A percentile compares a stretch with the other conserved stretches of the same genome.
These are phyloP conservation scores for Ambrosia hybrid DNA, from an alignment of 140 eudicot genomes.

Conservation along the genomic window DNA sequence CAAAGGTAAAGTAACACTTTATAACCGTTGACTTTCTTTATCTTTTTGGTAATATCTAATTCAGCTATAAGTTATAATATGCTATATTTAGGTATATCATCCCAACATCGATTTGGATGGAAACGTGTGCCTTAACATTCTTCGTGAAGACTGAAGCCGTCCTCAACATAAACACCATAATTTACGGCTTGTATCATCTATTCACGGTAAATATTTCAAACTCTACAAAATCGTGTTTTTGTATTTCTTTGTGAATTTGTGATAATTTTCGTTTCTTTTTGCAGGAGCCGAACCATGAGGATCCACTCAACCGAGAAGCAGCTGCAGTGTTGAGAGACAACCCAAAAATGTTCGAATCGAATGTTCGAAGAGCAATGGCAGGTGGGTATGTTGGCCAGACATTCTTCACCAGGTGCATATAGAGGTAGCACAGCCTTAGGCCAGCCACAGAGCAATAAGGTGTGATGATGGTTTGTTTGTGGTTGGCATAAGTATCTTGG, in stretches of 20 bases:
- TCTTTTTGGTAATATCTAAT: not conserved
- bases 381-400: conserved; percentile 87
- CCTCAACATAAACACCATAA: conserved; percentile 82
- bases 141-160: conserved; percentile 99
- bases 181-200: conserved; percentile 91
- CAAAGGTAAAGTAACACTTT: conserved; percentile 56
- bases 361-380: conserved; percentile 79
- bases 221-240: not conserved
- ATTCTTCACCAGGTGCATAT: conserved; percentile 73
- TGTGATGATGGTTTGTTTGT: conserved; percentile 21
- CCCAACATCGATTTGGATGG: conserved; percentile 99
- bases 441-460: conserved; percentile 22
- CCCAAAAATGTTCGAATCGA: conserved; percentile 75
- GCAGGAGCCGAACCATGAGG: conserved; percentile 90
- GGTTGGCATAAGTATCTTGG: conserved; percentile 21
- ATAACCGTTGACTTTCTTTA: not conserved
- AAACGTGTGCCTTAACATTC: conserved; percentile 97
- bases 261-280: not conserved
- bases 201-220: conserved; percentile 60
- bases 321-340: conserved; percentile 90
- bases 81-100: conserved; percentile 73
- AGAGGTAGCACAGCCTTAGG: conserved; percentile 19
- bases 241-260: not conserved
- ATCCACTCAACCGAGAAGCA: conserved; percentile 85
- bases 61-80: not conserved